These are phyloP conservation scores for Trametes polyzona DNA, from an alignment of 1,284 basidiomycete genomes.

Conservation along the genomic window DNA sequence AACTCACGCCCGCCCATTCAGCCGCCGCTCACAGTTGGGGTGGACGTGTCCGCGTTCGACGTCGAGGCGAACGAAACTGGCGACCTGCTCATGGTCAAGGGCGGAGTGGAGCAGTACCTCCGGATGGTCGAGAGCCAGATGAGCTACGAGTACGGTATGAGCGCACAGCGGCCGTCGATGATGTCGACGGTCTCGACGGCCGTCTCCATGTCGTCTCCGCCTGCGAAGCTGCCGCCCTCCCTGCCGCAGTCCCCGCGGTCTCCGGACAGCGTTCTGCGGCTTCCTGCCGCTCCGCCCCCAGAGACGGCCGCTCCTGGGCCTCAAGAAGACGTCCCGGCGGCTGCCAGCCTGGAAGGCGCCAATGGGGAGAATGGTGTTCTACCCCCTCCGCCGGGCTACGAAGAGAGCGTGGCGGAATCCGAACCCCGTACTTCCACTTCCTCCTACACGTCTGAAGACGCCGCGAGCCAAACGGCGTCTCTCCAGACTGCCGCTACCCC, in stretches of 20 bases:
- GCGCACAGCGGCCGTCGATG: constrained; percentile 14
- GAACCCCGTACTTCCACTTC: constrained; percentile 15
- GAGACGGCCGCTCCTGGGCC: constrained; percentile 12
- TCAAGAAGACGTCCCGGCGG: constrained; percentile 16
- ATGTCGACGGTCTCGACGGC: constrained; percentile 7
- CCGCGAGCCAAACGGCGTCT: too few relatives aligned
- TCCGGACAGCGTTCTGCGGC: constrained; percentile 20
- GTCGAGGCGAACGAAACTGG: constrained; percentile 60
- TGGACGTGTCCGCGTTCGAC: constrained; percentile 69
- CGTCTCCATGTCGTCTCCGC: constrained; percentile 16
- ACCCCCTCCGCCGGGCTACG: constrained; percentile 30
- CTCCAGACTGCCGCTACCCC: constrained; percentile 1
- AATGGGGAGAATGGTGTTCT: constrained; percentile 6
- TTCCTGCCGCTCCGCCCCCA: constrained; percentile 1
- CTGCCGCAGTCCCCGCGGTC: constrained; percentile 24
- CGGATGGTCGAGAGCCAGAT: constrained; percentile 54
- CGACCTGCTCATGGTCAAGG: constrained; percentile 61
- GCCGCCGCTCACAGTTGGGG: constrained; percentile 47
- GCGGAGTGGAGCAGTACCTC: constrained; percentile 68
- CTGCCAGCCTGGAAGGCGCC: neutral
- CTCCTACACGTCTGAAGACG: constrained; percentile 16
- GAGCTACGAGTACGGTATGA: constrained; percentile 11
- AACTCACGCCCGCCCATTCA: constrained; percentile 53
- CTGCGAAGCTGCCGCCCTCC: constrained; percentile 7
- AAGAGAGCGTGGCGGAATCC: constrained; percentile 5